phyloP scores from a whole-genome alignment of 805 yeast genomes.

The Metschnikowia sp. region DNA sequence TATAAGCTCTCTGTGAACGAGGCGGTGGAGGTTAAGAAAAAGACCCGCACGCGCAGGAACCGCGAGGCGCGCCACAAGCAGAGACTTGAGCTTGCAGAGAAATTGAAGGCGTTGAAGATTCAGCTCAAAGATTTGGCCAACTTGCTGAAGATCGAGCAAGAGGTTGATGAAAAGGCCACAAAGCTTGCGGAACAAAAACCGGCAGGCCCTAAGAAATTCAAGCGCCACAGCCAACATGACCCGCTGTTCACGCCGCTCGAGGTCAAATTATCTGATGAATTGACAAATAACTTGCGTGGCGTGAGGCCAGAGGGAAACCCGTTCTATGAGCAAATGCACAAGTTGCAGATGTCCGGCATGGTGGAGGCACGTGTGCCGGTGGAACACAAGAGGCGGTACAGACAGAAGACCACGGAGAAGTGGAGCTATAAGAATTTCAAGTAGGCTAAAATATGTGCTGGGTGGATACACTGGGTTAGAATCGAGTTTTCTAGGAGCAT shows the following conservation, averaged over 20 bases:
- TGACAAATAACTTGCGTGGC: conserved; percentile 78
- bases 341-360: conserved; percentile 79
- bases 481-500: too few relatives aligned
- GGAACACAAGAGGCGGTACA: conserved; percentile 60
- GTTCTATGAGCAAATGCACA: conserved; percentile 75
- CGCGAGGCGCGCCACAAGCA: conserved; percentile 61
- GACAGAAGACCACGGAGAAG: conserved; percentile 80
- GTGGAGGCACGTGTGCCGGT: conserved; percentile 80
- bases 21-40: conserved; percentile 63
- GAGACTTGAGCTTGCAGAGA: conserved; percentile 50
- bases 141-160: conserved; percentile 26
- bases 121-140: conserved; percentile 57
- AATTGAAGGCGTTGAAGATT: conserved; percentile 55
- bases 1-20: conserved; percentile 65
- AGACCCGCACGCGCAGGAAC: conserved; percentile 77
- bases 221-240: conserved; percentile 35
- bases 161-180: conserved; percentile 28
- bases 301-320: conserved; percentile 89
- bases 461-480: too few relatives aligned
- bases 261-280: conserved; percentile 84
- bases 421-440: conserved; percentile 83
- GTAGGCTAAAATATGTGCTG: not conserved
- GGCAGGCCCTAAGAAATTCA: conserved; percentile 26
- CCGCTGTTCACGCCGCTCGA: conserved; percentile 49
- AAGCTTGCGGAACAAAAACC: conserved; percentile 23